Conservation (phyloP, 768 basidiomycete species). For the Amanita thiersii region DNA sequence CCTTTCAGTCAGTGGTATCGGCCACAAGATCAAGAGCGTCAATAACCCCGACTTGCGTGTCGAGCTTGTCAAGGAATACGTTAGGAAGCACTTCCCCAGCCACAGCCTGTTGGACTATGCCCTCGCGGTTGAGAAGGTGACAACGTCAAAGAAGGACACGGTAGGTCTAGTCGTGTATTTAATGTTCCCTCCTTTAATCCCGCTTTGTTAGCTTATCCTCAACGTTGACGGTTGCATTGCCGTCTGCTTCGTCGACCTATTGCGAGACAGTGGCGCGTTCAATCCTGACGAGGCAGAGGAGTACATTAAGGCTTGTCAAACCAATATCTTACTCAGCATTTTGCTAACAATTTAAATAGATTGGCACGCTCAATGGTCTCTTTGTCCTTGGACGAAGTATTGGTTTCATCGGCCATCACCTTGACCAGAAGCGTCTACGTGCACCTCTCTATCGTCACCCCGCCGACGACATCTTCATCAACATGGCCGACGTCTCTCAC, state of each 20-base stretch:
- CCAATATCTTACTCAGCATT: not conserved
- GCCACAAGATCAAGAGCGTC: constrained; percentile 99
- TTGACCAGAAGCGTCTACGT: constrained; percentile 93
- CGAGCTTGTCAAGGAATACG: constrained; percentile 93
- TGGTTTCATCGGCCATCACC: constrained; percentile 94
- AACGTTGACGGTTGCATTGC: constrained; percentile 97
- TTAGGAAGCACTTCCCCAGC: constrained; percentile 91
- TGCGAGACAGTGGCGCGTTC: constrained; percentile 90
- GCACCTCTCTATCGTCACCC: constrained; percentile 93
- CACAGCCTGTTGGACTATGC: constrained; percentile 92
- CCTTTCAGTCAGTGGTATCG: constrained; percentile 82
- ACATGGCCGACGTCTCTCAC: constrained; percentile 80
- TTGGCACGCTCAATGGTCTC: constrained; percentile 90
- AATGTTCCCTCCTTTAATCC: not conserved
- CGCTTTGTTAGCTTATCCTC: constrained; percentile 61
- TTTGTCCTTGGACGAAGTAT: constrained; percentile 97
- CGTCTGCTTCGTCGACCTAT: constrained; percentile 92
- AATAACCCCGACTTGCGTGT: constrained; percentile 94
- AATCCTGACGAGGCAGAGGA: constrained; percentile 93
- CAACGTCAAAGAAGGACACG: constrained; percentile 96
- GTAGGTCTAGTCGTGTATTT: constrained; percentile 26
- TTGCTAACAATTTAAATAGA: constrained; percentile 24
- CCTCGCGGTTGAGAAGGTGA: constrained; percentile 95
- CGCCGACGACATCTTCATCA: constrained; percentile 93
- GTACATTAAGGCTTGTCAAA: constrained; percentile 67